Evolutionary conservation across 345 rosid species (phyloP).

Genomic region (Ricinus communis): DNA sequence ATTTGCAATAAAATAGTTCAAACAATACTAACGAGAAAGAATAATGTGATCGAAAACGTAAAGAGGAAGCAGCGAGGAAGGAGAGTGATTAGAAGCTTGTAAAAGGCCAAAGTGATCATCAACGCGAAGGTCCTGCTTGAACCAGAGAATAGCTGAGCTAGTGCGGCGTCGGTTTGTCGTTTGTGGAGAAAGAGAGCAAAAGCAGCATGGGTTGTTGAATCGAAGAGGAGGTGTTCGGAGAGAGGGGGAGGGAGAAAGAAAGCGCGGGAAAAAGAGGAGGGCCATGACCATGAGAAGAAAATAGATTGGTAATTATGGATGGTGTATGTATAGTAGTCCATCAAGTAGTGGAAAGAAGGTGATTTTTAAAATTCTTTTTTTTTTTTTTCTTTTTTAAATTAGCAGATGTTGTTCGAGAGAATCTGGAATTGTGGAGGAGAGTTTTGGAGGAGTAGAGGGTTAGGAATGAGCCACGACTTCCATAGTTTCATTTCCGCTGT

Average conservation of each 20-base stretch:
- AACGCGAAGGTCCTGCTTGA: slow-evolving; percentile 86
- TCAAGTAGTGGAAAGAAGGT: slow-evolving; percentile 14
- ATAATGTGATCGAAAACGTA: slow-evolving; percentile 80
- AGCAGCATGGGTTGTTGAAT: slow-evolving; percentile 10
- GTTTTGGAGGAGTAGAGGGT: slow-evolving; percentile 47
- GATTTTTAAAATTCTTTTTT: neutral
- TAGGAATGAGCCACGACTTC: neutral
- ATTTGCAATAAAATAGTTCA: neutral
- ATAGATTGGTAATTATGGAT: slow-evolving; percentile 1
- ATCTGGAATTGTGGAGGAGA: neutral
- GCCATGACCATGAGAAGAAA: slow-evolving; percentile 56
- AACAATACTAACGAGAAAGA: slow-evolving; percentile 50
- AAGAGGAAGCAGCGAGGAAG: slow-evolving; percentile 51
- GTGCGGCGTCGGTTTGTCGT: slow-evolving; percentile 6
- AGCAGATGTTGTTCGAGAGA: too few species aligned
- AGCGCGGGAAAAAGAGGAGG: slow-evolving; percentile 39
- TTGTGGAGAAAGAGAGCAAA: slow-evolving; percentile 28
- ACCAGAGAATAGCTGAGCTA: slow-evolving; percentile 73
- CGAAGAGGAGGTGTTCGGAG: neutral
- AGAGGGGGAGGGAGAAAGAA: slow-evolving; percentile 3
- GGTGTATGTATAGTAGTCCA: slow-evolving; percentile 24
- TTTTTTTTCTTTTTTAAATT: too few species aligned
- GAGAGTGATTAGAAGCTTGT: slow-evolving; percentile 40
- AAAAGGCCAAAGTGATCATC: slow-evolving; percentile 83
- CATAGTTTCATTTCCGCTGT: neutral